These are phyloP conservation scores for Albophoma yamanashiensis DNA, from an alignment of 2,329 filamentous ascomycete genomes.

Conservation along the genomic window DNA sequence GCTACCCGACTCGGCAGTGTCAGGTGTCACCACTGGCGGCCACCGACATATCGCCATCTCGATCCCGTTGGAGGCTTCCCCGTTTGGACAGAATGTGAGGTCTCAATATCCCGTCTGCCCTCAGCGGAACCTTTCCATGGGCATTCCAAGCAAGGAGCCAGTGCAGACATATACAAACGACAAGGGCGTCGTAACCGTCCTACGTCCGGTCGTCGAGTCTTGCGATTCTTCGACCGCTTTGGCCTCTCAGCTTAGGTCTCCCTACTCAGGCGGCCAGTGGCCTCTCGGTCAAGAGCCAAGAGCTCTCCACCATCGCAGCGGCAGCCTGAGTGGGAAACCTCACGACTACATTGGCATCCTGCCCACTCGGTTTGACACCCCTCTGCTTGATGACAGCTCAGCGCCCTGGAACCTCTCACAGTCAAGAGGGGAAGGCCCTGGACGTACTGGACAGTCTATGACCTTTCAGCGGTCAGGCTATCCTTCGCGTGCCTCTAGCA, in stretches of 20 bases:
- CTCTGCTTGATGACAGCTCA: slow-evolving; percentile 9
- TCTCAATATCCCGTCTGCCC: slow-evolving; percentile 23
- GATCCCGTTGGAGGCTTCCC: slow-evolving; percentile 41
- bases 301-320: slow-evolving; percentile 4
- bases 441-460: neutral
- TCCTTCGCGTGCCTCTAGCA: slow-evolving; percentile 16
- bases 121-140: slow-evolving; percentile 7
- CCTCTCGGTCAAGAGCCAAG: neutral
- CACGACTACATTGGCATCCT: slow-evolving; percentile 12
- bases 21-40: slow-evolving; percentile 40
- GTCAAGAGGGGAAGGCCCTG: slow-evolving; percentile 1
- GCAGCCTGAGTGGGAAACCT: slow-evolving; percentile 6
- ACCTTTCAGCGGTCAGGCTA: slow-evolving; percentile 7
- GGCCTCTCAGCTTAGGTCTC: neutral
- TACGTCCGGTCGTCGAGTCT: slow-evolving; percentile 18
- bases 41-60: slow-evolving; percentile 51
- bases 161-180: slow-evolving; percentile 20
- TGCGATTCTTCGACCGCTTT: slow-evolving; percentile 4
- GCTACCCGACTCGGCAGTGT: slow-evolving; percentile 45
- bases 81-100: slow-evolving; percentile 22
- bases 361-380: slow-evolving; percentile 11
- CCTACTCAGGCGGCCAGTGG: neutral
- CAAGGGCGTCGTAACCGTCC: slow-evolving; percentile 25
- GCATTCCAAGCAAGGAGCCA: slow-evolving; percentile 5
- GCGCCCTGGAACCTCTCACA: slow-evolving; percentile 6